Base-by-base conservation (phyloP, 192 early-diverging fungal species). In the Endogone sp. region DNA sequence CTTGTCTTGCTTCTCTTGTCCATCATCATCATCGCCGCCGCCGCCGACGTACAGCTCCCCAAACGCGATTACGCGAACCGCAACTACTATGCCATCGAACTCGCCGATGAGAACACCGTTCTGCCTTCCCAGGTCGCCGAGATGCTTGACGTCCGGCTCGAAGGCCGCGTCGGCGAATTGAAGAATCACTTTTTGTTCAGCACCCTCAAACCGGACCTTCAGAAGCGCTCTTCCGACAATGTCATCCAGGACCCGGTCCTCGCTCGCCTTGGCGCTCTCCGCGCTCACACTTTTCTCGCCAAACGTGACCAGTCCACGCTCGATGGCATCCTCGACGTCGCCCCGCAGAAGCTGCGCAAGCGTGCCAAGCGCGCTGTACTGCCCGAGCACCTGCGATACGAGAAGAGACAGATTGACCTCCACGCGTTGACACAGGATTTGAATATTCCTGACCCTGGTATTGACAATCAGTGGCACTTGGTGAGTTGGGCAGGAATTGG, bases 391-490 rank as follows among this genome's bases (percentile, higher is more conserved):
- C 55, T 66, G 16, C 49, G 44, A 20, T 65, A 25, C 27, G 56
- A 58, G 63, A 24, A 69, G 23, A 44, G 65, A 6, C 25, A 62
- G 54, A 62, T 67, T 25, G 68, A 61, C 2, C 63, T 62, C 20
- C 69, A 57, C 55, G 75, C 76, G 11, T 28, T 78, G 22, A 70
- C 70, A 44, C 28, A 65, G 16, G n/a, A 72, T 44, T 76, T 93
- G 29, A 73, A 67, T 28, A 91, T 94, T 29, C 37, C 32, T n/a
- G 93, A 94, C 76, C 92, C 92, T 29, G 89, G 85, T 31, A 89
- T 94, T 74, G 44, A 67, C 56, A 74, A 88, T 28, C 93, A 94
- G 71, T 94, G 93, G 93, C 92, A 94, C 84, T 75, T 94, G 79
- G 86, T 93, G 72, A 75, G 75, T 76, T 20, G 30, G 3, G 24